A percentile compares a stretch with the other conserved stretches of the same genome.
Conservation (phyloP, 225 moss, liverwort and hornwort species). For the Straminergon stramineum region DNA sequence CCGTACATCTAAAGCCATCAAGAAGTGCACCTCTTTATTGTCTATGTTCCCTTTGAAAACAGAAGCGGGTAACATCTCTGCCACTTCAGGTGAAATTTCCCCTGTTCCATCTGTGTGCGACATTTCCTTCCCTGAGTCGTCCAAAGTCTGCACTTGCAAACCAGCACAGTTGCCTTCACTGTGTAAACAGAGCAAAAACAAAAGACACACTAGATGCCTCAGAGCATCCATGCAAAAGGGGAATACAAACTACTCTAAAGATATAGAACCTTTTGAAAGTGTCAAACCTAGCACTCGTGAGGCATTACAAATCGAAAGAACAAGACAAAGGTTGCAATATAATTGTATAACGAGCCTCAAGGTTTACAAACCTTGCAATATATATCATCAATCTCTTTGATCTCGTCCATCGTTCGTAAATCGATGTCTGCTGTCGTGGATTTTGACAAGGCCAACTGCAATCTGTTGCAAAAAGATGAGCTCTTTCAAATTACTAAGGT, state of each 20-base stretch:
- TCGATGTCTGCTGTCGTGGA: slow-evolving; percentile 14
- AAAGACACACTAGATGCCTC: not conserved
- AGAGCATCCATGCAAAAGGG: not conserved
- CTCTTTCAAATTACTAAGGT: not conserved
- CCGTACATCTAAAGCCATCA: not conserved
- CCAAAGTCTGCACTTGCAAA: slow-evolving; percentile 22
- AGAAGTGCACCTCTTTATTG: slow-evolving; percentile 1
- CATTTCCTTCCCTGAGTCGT: slow-evolving; percentile 25
- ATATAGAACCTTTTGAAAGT: not conserved
- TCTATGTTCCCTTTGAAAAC: slow-evolving; percentile 14
- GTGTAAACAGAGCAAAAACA: not conserved
- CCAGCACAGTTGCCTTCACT: not conserved
- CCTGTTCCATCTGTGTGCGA: slow-evolving; percentile 35
- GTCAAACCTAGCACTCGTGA: not conserved
- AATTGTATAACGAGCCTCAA: not conserved
- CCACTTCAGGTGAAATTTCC: slow-evolving; percentile 30
- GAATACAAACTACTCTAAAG: not conserved
- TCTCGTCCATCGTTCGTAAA: slow-evolving; percentile 5
- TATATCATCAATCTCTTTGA: slow-evolving; percentile 21
- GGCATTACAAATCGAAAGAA: not conserved
- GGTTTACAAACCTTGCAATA: slow-evolving; percentile 1
- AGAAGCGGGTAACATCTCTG: slow-evolving; percentile 4
- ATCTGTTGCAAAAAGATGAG: slow-evolving; percentile 7
- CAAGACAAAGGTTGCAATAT: not conserved
- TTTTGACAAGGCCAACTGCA: slow-evolving; percentile 22